Conservation (phyloP, 2,329 filamentous ascomycete species). For the Byssothecium circinans region DNA sequence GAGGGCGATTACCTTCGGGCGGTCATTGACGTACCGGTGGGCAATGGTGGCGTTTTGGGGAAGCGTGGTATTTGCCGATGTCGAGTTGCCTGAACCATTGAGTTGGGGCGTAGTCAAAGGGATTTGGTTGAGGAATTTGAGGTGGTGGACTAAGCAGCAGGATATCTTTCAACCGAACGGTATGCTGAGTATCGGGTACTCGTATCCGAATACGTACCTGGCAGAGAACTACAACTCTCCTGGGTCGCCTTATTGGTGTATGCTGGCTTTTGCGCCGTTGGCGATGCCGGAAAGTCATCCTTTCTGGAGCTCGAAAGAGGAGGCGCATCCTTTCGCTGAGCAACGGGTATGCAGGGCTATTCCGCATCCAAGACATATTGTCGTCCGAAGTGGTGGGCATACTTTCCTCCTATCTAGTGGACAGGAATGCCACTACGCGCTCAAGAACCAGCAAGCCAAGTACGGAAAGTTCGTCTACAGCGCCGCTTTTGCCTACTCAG, state of each 20-base stretch:
- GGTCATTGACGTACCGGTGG: slow-evolving; percentile 79
- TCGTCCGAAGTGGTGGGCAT: slow-evolving; percentile 70
- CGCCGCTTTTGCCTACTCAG: slow-evolving; percentile 74
- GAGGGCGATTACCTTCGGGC: slow-evolving; percentile 73
- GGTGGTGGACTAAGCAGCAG: slow-evolving; percentile 77
- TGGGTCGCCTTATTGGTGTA: slow-evolving; percentile 74
- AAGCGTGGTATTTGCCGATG: slow-evolving; percentile 72
- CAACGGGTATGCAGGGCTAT: slow-evolving; percentile 64
- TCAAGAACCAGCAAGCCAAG: slow-evolving; percentile 80
- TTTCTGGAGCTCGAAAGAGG: slow-evolving; percentile 72
- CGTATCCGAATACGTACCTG: slow-evolving; percentile 79
- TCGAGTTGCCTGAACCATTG: slow-evolving; percentile 70
- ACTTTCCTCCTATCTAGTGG: slow-evolving; percentile 72
- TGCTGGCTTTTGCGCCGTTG: slow-evolving; percentile 73
- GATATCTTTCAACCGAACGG: slow-evolving; percentile 76
- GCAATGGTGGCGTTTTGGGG: slow-evolving; percentile 86
- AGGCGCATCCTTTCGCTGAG: slow-evolving; percentile 58
- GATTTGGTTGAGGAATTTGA: slow-evolving; percentile 70
- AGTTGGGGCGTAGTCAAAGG: slow-evolving; percentile 81
- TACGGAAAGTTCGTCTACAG: slow-evolving; percentile 80
- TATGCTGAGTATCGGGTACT: slow-evolving; percentile 75
- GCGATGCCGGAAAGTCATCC: slow-evolving; percentile 69
- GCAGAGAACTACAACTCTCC: slow-evolving; percentile 85
- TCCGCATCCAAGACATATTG: slow-evolving; percentile 72
- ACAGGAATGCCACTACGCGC: slow-evolving; percentile 79